Percentiles rank a stretch among this genome's conserved stretches.
phyloP scores from a whole-genome alignment of 139 green algal species.

The Chlorella sp. region DNA sequence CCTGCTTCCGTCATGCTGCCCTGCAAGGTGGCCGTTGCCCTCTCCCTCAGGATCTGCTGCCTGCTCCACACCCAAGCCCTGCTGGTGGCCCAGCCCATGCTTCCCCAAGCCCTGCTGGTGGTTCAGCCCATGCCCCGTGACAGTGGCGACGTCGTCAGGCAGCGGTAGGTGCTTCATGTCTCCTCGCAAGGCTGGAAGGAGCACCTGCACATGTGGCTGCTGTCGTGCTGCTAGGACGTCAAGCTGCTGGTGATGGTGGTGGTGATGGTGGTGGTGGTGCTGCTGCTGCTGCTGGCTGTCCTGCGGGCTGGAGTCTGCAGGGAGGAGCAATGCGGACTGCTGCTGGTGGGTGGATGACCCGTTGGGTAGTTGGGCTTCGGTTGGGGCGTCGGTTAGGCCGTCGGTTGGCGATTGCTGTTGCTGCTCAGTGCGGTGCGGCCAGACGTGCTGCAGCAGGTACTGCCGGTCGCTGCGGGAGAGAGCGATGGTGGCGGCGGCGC shows the following conservation, averaged over 20 bases:
- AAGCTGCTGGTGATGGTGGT: no score
- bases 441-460: conserved; percentile 28
- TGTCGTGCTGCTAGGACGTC: background rate
- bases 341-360: background rate
- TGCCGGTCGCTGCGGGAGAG: conserved; percentile 49
- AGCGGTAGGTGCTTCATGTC: conserved; percentile 44
- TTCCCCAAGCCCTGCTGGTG: background rate
- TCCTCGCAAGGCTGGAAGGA: conserved; percentile 59
- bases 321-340: no score
- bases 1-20: background rate
- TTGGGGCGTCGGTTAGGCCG: background rate
- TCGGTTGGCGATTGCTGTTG: conserved; percentile 2
- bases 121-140: background rate
- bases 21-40: no score
- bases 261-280: no score
- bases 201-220: conserved; percentile 1
- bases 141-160: conserved; percentile 1
- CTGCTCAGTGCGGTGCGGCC: background rate
- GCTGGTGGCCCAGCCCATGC: background rate
- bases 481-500: conserved; percentile 18
- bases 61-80: background rate
- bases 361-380: background rate
- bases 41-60: no score
- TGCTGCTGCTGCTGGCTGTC: background rate
- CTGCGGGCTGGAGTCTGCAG: background rate